Conservation (phyloP, 257 asterid species). For the Capsicum rhomboideum region DNA sequence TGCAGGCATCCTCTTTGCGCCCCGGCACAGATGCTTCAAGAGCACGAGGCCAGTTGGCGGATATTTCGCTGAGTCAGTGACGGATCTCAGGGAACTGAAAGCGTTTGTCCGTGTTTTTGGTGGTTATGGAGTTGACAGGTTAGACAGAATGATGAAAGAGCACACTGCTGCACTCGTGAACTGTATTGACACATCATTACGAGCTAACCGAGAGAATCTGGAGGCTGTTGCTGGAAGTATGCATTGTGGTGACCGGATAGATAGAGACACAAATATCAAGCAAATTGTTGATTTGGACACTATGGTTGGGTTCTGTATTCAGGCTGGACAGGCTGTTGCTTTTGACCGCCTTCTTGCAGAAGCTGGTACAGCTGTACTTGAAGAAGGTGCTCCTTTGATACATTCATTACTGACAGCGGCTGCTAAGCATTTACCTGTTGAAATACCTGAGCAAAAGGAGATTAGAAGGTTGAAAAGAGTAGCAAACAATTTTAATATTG, state of each 20-base stretch:
- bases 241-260: conserved; percentile 82
- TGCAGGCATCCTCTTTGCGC: conserved; percentile 87
- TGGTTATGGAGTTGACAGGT: conserved; percentile 87
- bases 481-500: conserved; percentile 56
- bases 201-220: conserved; percentile 87
- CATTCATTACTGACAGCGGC: conserved; percentile 75
- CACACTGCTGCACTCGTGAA: conserved; percentile 91
- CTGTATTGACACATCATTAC: conserved; percentile 85
- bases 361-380: conserved; percentile 73
- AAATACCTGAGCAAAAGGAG: conserved; percentile 84
- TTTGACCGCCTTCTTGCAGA: conserved; percentile 79
- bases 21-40: conserved; percentile 83
- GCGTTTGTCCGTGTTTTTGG: conserved; percentile 87
- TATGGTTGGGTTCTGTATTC: conserved; percentile 84
- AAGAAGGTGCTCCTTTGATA: conserved; percentile 91
- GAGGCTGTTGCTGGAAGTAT: conserved; percentile 91
- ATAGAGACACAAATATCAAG: conserved; percentile 65
- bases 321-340: conserved; percentile 93
- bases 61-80: conserved; percentile 84
- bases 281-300: conserved; percentile 97
- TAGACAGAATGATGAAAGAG: conserved; percentile 89
- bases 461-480: conserved; percentile 88
- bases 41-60: conserved; percentile 98
- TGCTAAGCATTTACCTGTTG: conserved; percentile 74
- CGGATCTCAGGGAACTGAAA: conserved; percentile 69